Evolutionary conservation across 768 basidiomycete genomes (phyloP).

Genomic region (Hydnum rufescens): DNA sequence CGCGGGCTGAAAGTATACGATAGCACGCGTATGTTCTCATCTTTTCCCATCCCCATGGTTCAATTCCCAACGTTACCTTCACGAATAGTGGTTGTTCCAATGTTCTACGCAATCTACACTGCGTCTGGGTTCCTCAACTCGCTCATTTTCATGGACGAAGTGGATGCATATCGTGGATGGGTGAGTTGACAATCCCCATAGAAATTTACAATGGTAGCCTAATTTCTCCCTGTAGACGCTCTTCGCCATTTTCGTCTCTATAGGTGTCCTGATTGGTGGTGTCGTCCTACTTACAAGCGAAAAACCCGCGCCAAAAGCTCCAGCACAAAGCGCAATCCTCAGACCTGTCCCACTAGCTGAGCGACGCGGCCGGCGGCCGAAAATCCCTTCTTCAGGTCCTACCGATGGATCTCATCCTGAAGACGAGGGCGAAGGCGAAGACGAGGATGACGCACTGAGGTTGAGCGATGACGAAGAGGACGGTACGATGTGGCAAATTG

Average conservation of each 20-base stretch:
- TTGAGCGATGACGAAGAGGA: slow-evolving; percentile 2
- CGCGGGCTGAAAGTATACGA: slow-evolving; percentile 80
- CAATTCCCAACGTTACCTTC: slow-evolving; percentile 14
- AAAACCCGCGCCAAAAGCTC: slow-evolving; percentile 41
- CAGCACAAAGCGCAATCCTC: neutral
- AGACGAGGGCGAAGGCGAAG: slow-evolving; percentile 17
- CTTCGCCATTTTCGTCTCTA: slow-evolving; percentile 72
- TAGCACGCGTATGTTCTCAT: slow-evolving; percentile 28
- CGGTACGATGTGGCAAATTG: slow-evolving; percentile 41
- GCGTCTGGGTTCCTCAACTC: slow-evolving; percentile 57
- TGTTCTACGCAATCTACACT: slow-evolving; percentile 88
- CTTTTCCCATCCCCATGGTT: slow-evolving; percentile 4
- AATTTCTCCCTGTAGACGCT: slow-evolving; percentile 21
- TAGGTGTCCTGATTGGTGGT: slow-evolving; percentile 68
- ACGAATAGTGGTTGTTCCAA: slow-evolving; percentile 77
- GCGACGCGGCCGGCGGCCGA: slow-evolving; percentile 15
- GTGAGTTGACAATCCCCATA: slow-evolving; percentile 16
- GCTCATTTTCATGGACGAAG: slow-evolving; percentile 60
- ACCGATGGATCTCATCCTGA: slow-evolving; percentile 13
- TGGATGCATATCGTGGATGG: slow-evolving; percentile 75
- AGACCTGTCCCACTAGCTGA: slow-evolving; percentile 11
- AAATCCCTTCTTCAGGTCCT: no score
- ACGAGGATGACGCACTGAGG: slow-evolving; percentile 25
- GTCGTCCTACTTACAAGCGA: slow-evolving; percentile 90
- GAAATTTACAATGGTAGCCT: neutral